Percentiles rank a stretch among this genome's conserved stretches.
phyloP scores from a whole-genome alignment of 257 asterid genomes.

The Salvia miltiorrhiza region DNA sequence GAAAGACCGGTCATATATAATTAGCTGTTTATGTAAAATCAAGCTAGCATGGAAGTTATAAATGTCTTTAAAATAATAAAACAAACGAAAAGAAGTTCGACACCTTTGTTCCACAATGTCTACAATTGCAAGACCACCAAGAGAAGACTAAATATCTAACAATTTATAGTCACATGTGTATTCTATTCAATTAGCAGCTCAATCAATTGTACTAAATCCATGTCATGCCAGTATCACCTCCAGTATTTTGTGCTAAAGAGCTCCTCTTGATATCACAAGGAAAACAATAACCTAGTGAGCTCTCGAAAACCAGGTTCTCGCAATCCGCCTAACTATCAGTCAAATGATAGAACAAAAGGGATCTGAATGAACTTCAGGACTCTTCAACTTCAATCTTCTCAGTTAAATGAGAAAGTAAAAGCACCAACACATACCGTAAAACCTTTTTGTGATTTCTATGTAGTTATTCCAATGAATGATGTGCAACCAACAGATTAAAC shows the following conservation, averaged over 20 bases:
- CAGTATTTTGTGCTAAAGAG: background rate
- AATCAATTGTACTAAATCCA: background rate
- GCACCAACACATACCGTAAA: background rate
- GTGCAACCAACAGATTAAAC: slow-evolving; percentile 15
- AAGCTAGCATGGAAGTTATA: slow-evolving; percentile 13
- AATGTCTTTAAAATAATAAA: background rate
- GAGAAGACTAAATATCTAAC: background rate
- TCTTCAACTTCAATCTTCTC: background rate
- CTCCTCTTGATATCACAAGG: background rate
- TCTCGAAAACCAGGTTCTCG: background rate
- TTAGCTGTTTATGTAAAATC: background rate
- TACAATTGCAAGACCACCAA: background rate
- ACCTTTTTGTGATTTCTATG: background rate
- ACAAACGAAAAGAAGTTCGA: background rate
- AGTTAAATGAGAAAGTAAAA: slow-evolving; percentile 2
- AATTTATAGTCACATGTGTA: background rate
- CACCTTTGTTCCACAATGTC: background rate
- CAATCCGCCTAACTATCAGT: background rate
- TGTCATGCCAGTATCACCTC: background rate
- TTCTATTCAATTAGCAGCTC: background rate
- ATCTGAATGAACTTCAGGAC: background rate
- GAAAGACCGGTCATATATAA: slow-evolving; percentile 8
- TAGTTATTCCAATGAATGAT: background rate
- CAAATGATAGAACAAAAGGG: background rate
- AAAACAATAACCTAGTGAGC: background rate